A percentile compares a stretch with the other conserved stretches of the same genome.
Evolutionary conservation across 345 rosid genomes (phyloP).

Genomic region (Raphanus sativus): DNA sequence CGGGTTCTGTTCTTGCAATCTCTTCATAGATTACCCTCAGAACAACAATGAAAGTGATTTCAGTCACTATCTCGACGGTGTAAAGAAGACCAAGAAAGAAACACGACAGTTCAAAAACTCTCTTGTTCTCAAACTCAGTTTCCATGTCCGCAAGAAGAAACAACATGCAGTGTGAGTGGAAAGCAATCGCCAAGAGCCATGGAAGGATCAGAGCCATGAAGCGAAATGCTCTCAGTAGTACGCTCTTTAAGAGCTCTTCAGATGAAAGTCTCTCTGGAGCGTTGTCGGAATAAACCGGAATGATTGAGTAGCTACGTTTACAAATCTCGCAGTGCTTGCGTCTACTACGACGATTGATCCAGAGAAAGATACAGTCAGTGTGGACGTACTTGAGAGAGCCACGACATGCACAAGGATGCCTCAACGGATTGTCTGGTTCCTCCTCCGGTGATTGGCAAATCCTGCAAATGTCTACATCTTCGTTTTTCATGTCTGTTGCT

Average conservation of each 20-base stretch:
- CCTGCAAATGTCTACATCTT: constrained; percentile 7
- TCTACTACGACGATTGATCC: constrained; percentile 17
- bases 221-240: constrained; percentile 1
- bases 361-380: constrained; percentile 18
- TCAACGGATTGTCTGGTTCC: constrained; percentile 21
- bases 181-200: background rate
- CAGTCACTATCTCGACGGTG: background rate
- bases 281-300: constrained; percentile 22
- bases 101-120: background rate
- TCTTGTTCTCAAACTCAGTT: background rate
- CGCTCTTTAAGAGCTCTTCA: background rate
- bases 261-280: constrained; percentile 23
- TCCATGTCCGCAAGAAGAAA: constrained; percentile 2
- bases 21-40: background rate
- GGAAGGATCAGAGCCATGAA: constrained; percentile 1
- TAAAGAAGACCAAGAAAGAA: background rate
- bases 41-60: background rate
- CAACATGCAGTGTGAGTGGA: background rate
- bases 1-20: background rate
- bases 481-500: background rate
- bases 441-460: constrained; percentile 17
- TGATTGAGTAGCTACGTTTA: constrained; percentile 12
- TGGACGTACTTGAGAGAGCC: constrained; percentile 30
- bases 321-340: constrained; percentile 17
- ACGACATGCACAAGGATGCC: constrained; percentile 33